Base-by-base conservation (phyloP, 768 basidiomycete genomes). In the Royoungia palumana region DNA sequence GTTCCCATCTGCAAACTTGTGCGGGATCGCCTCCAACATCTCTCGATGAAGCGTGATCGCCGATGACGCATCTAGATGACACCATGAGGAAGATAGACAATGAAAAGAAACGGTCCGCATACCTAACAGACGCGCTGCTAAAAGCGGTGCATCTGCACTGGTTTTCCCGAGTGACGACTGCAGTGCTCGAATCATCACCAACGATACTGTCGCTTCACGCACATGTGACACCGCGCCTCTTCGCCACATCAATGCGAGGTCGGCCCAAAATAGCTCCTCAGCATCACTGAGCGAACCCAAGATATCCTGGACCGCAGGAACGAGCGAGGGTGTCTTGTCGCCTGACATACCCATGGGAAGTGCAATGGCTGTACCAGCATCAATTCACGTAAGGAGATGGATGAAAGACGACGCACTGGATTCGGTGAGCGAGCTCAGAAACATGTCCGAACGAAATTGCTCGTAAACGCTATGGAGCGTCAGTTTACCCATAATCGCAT, bases 381-480 rank as follows among this genome's bases (percentile, higher is more conserved):
- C n/a, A 68, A 28, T 13, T 28, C 8, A 11, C 14, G 5, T 3
- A 16, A 6, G 44, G 39, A 24, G 35, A 40, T 41, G 19, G 30
- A n/a, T 32, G 38, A 21, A 10, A 49, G 30, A 22, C 36, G 14
- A 70, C 90, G 30, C 59, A 95, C 94, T 85, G 1, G 95, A 95
- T 64, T 98, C 95, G 0, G 86, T 79, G 20, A 97, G 71, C 16
- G 94, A 94, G 60, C 86, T 93, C 49, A 96, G 73, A 63, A 94
- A 89, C 73, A 96, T 88, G 62, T 97, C 94, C 0, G 81, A 76
- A 27, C 81, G 80, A 72, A 95, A 91, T 7, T 82, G 82, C 32
- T 78, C 76, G 56, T 94, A 84, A 1, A 87, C 87, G 22, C 84
- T 79, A 44, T 89, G 82, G 24, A 97, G 69, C 1, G 82, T 83